Evolutionary conservation across 2,329 filamentous ascomycete species (phyloP).

Genomic region (Sphaerostilbella broomeana): DNA sequence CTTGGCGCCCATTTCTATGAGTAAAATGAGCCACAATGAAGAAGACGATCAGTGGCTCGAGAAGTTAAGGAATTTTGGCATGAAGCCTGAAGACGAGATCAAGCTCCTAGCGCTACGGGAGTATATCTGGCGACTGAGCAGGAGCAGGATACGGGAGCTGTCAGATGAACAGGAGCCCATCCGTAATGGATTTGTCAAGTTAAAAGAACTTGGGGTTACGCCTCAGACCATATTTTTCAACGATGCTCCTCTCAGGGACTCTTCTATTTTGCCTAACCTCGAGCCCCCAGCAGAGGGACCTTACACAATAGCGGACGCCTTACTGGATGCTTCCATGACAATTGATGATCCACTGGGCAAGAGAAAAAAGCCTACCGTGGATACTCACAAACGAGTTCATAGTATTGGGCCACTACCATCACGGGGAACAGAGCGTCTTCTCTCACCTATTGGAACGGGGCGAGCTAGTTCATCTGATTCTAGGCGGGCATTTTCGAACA

Average conservation of each 20-base stretch:
- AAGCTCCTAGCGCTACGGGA: conserved; percentile 82
- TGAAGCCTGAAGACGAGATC: conserved; percentile 76
- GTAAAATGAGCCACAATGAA: conserved; percentile 66
- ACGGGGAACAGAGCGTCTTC: conserved; percentile 20
- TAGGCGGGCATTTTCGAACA: conserved; percentile 29
- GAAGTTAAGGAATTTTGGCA: conserved; percentile 75
- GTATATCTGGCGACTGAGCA: conserved; percentile 82
- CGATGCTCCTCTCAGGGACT: conserved; percentile 52
- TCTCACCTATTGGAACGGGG: conserved; percentile 25
- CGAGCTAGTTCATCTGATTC: conserved; percentile 32
- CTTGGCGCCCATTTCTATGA: conserved; percentile 50
- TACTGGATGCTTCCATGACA: conserved; percentile 85
- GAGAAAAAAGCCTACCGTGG: conserved; percentile 45
- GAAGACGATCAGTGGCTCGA: conserved; percentile 94
- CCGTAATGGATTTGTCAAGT: conserved; percentile 49
- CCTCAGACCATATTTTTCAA: conserved; percentile 92
- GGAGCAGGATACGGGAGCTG: conserved; percentile 56
- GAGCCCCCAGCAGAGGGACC: conserved; percentile 33
- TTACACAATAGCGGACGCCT: conserved; percentile 82
- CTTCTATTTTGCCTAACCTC: conserved; percentile 27
- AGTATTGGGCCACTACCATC: conserved; percentile 28
- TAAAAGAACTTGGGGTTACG: conserved; percentile 70
- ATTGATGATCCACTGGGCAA: conserved; percentile 62
- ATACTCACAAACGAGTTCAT: conserved; percentile 41
- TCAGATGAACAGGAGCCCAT: conserved; percentile 28